Conservation (phyloP, 2,329 filamentous ascomycete species). For the Elsinoe australis region DNA sequence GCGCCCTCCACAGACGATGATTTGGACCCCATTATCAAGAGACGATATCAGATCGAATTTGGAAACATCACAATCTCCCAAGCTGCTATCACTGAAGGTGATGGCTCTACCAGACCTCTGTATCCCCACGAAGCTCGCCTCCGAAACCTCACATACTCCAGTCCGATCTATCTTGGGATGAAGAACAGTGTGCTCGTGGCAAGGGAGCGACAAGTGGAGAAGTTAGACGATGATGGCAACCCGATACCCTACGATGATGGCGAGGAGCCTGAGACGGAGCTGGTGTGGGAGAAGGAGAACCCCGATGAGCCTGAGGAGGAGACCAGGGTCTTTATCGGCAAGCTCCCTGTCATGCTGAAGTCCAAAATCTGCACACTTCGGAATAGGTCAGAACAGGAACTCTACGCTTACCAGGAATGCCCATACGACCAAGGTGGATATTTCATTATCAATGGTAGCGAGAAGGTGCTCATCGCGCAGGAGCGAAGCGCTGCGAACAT, state of each 20-base stretch:
- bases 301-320: slow-evolving; percentile 38
- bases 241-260: slow-evolving; percentile 36
- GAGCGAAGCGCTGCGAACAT: slow-evolving; percentile 97
- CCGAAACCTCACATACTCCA: slow-evolving; percentile 91
- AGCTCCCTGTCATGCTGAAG: slow-evolving; percentile 96
- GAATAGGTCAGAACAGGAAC: slow-evolving; percentile 71
- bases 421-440: slow-evolving; percentile 98
- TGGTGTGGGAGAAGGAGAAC: slow-evolving; percentile 41
- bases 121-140: slow-evolving; percentile 91
- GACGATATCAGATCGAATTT: slow-evolving; percentile 92
- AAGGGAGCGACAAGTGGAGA: slow-evolving; percentile 61
- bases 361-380: slow-evolving; percentile 90
- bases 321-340: slow-evolving; percentile 82
- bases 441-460: slow-evolving; percentile 98
- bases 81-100: slow-evolving; percentile 86
- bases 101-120: slow-evolving; percentile 77
- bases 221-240: slow-evolving; percentile 62
- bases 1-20: slow-evolving; percentile 69
- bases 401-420: slow-evolving; percentile 91
- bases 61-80: slow-evolving; percentile 81
- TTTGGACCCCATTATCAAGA: slow-evolving; percentile 63
- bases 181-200: slow-evolving; percentile 77
- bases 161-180: slow-evolving; percentile 83
- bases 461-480: slow-evolving; percentile 96
- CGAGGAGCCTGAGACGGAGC: slow-evolving; percentile 38